A percentile compares a stretch with the other conserved stretches of the same genome.
phyloP scores from a whole-genome alignment of 23 red algal genomes.

The Pyropia yezoensis region DNA sequence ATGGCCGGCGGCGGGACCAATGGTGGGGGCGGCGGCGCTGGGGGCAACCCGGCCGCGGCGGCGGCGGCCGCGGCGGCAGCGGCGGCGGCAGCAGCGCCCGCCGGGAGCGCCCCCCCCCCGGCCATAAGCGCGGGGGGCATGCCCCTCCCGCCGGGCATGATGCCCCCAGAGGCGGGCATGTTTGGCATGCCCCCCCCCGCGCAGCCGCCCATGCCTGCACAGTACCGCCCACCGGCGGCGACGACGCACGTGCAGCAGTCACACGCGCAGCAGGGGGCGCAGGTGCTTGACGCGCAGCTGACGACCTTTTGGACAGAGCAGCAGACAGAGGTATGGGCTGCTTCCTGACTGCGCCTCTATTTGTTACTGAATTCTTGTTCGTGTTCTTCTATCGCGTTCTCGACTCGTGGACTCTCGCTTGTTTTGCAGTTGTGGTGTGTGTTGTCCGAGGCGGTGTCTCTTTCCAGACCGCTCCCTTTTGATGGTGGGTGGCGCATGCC shows the following conservation, averaged over 20 bases:
- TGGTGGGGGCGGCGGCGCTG: slow-evolving; percentile 1
- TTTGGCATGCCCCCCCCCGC: too few species aligned
- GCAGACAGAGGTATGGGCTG: slow-evolving; percentile 27
- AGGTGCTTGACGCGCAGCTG: slow-evolving; percentile 60
- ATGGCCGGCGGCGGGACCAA: slow-evolving; percentile 3
- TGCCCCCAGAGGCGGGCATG: too few species aligned
- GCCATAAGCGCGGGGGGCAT: slow-evolving; percentile 10
- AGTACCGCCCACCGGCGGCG: background rate
- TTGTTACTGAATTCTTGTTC: background rate
- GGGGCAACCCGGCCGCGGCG: background rate
- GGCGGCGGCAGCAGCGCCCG: slow-evolving; percentile 26
- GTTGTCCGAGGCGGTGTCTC: too few species aligned
- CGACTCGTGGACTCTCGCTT: too few species aligned
- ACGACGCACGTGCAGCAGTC: slow-evolving; percentile 40
- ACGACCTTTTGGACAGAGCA: slow-evolving; percentile 73
- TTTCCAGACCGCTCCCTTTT: too few species aligned
- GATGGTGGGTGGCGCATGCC: too few species aligned
- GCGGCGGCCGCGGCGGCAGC: slow-evolving; percentile 14
- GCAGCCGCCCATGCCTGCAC: slow-evolving; percentile 3
- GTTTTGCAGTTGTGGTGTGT: too few species aligned
- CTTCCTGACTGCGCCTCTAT: background rate
- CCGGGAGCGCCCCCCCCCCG: slow-evolving; percentile 17
- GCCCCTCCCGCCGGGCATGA: too few species aligned
- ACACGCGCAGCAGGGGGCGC: slow-evolving; percentile 48
- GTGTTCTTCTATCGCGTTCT: background rate